Evolutionary conservation across 768 basidiomycete genomes (phyloP).

Genomic region (Filobasidium floriforme): DNA sequence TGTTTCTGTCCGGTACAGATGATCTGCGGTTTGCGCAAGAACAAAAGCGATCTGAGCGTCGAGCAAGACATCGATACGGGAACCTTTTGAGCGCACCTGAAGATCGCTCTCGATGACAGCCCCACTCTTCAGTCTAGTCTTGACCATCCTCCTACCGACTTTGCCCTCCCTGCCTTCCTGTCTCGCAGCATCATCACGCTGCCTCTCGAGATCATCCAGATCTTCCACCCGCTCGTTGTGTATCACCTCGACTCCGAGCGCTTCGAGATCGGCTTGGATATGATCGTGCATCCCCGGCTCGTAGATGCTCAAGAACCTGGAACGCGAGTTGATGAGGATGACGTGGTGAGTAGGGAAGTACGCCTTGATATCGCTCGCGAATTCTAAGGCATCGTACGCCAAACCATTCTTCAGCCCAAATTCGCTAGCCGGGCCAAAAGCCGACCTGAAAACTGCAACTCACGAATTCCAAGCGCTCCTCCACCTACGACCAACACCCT

Average conservation of each 20-base stretch:
- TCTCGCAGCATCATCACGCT: slow-evolving; percentile 24
- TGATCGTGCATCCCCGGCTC: slow-evolving; percentile 40
- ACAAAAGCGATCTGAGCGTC: not conserved
- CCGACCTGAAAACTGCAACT: slow-evolving; percentile 24
- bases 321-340: slow-evolving; percentile 46
- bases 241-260: slow-evolving; percentile 35
- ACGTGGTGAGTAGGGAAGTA: slow-evolving; percentile 43
- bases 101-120: slow-evolving; percentile 38
- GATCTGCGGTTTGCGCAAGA: slow-evolving; percentile 24
- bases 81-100: slow-evolving; percentile 24
- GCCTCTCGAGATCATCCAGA: slow-evolving; percentile 18
- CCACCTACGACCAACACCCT: slow-evolving; percentile 47
- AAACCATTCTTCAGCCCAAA: not conserved
- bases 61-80: not conserved
- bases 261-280: slow-evolving; percentile 30
- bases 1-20: slow-evolving; percentile 44
- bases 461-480: slow-evolving; percentile 46
- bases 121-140: slow-evolving; percentile 32
- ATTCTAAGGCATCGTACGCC: slow-evolving; percentile 28
- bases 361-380: slow-evolving; percentile 46
- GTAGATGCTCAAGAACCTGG: slow-evolving; percentile 43
- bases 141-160: slow-evolving; percentile 29
- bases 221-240: slow-evolving; percentile 33
- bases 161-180: not conserved
- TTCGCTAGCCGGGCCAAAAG: too few species aligned